Base-by-base conservation (phyloP, 2,329 filamentous ascomycete genomes). In the Apiospora sp. region DNA sequence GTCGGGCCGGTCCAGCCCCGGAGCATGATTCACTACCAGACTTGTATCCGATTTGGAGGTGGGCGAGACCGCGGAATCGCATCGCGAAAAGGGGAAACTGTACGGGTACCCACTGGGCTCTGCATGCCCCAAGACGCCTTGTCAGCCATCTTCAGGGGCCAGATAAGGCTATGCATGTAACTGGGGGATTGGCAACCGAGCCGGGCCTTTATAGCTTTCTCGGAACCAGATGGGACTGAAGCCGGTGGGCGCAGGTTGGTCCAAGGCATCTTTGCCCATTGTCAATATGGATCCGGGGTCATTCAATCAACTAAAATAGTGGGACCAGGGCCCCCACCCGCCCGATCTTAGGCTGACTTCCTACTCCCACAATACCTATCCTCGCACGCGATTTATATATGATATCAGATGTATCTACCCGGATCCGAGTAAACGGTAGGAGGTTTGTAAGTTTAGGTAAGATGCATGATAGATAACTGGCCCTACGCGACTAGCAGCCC, bases 271-370 rank as follows among this genome's bases (percentile, higher is more conserved):
- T 64, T 64, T 64, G 10, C 16, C 3, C 24, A 14, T 34, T 41
- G 30, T 12, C 13, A 41, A 30, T 41, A n/a, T 41, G 8, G 34
- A 49, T n/a, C 58, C 19, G 58, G 58, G 58, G 58, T 41, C 58
- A 64, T 64, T 64, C 58, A 34, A 34, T 37, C 34, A 13, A 41
- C 58, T 41, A 64, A 64, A 64, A 10, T 64, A 64, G 58, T 64
- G 13, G 34, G 19, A 1, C 41, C 30, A 61, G 34, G 30, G 34
- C 12, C 3, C 7, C 48, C 34, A 1, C 24, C 54, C 54, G 22
- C 22, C 13, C 4, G 51, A 41, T n/a, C 58, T 41, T 41, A n/a
- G n/a, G 16, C 34, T 24, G 14, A 4, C 34, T 41, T 58, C 13
- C 24, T 34, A 30, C 14, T 13, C 5, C 27, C 12, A 58, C 51